Evolutionary conservation across 306 rosid species (phyloP).

Genomic region (Aeschynomene evenia): DNA sequence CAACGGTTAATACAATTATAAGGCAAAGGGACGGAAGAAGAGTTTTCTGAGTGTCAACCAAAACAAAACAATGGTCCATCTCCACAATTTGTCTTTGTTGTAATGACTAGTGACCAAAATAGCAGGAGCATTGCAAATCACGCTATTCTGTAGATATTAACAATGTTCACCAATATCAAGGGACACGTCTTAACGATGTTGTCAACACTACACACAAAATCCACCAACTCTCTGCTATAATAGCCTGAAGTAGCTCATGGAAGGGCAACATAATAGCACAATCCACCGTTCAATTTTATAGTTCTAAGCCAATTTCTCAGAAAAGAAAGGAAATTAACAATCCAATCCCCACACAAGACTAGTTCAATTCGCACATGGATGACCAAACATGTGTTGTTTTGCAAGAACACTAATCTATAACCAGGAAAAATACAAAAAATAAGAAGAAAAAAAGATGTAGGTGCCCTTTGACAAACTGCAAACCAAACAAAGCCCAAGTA

Average conservation of each 20-base stretch:
- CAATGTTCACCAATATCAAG: background rate
- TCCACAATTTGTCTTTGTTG: background rate
- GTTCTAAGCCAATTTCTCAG: background rate
- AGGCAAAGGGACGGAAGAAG: background rate
- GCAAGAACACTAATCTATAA: background rate
- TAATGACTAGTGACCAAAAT: background rate
- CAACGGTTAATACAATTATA: background rate
- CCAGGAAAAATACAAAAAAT: background rate
- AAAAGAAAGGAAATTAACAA: background rate
- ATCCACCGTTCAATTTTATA: background rate
- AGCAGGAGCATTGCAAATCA: background rate
- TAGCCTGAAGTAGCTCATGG: background rate
- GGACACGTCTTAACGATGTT: too few relatives aligned
- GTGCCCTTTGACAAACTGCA: background rate
- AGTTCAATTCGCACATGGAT: background rate
- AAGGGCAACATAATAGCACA: background rate
- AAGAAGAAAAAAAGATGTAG: background rate
- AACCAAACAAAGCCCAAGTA: background rate
- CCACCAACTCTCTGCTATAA: background rate
- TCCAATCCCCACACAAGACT: background rate
- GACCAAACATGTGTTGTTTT: background rate
- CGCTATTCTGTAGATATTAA: background rate
- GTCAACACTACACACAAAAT: background rate
- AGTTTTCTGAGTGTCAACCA: background rate
- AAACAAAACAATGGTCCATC: background rate